Evolutionary conservation across 1,284 basidiomycete species (phyloP).

Genomic region (Pulveroboletus sp.): DNA sequence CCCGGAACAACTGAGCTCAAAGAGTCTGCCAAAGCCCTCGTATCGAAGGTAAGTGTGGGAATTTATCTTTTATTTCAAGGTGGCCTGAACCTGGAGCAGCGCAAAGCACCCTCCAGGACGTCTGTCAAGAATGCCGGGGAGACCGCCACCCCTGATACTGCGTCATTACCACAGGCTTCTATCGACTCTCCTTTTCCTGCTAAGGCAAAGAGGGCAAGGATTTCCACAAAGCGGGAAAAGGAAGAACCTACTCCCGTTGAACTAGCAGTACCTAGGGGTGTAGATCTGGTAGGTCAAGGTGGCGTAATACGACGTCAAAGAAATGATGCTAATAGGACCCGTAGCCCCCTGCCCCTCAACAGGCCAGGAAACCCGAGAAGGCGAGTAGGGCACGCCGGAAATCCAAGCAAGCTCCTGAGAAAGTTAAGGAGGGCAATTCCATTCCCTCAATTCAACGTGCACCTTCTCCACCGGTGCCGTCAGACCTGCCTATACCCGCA

Average conservation of each 20-base stretch:
- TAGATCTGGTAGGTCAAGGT: constrained; percentile 24
- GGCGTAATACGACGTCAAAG: neutral
- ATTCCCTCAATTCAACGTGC: constrained; percentile 5
- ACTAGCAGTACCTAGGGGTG: constrained; percentile 1
- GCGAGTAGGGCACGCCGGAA: constrained; percentile 28
- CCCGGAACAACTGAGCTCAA: constrained; percentile 18
- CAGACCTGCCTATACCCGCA: constrained; percentile 20
- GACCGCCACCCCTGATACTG: constrained; percentile 9
- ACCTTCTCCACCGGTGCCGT: constrained; percentile 15
- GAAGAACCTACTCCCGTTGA: constrained; percentile 24
- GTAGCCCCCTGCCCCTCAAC: constrained; percentile 19
- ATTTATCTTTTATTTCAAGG: neutral
- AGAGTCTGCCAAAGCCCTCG: constrained; percentile 19
- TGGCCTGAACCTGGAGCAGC: constrained; percentile 23
- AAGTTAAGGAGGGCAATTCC: constrained; percentile 17
- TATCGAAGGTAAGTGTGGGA: constrained; percentile 21
- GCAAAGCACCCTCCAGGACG: constrained; percentile 31
- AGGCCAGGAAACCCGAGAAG: constrained; percentile 17
- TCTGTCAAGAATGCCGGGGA: constrained; percentile 24
- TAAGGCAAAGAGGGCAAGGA: constrained; percentile 35
- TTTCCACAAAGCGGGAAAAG: constrained; percentile 28
- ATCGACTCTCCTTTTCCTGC: constrained; percentile 29
- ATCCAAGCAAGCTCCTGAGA: constrained; percentile 18
- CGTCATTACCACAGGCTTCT: constrained; percentile 16
- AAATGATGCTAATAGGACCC: constrained; percentile 8